Conservation (phyloP, 768 basidiomycete genomes). For the Calocera viscosa region DNA sequence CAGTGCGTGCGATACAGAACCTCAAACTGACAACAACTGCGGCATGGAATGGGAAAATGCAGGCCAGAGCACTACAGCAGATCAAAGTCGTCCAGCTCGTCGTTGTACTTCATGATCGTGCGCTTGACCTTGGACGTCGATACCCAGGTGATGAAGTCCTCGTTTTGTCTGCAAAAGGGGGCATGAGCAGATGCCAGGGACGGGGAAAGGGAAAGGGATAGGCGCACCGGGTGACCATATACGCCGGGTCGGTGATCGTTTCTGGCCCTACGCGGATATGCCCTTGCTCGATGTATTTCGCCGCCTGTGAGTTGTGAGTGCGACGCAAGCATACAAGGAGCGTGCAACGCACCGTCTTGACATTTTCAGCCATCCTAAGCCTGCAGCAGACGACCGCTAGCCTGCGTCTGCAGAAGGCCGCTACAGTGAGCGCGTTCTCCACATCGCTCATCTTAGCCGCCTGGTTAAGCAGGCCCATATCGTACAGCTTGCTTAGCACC, state of each 20-base stretch:
- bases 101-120: conserved; percentile 91
- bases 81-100: conserved; percentile 96
- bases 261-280: conserved; percentile 95
- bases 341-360: conserved; percentile 64
- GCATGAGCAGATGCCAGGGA: conserved; percentile 10
- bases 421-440: conserved; percentile 87
- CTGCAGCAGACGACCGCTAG: conserved; percentile 87
- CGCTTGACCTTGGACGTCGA: conserved; percentile 95
- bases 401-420: conserved; percentile 82
- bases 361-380: conserved; percentile 89
- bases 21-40: background rate
- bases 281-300: conserved; percentile 95
- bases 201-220: conserved; percentile 7
- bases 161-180: conserved; percentile 61
- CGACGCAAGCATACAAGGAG: conserved; percentile 5
- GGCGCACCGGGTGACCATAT: conserved; percentile 71
- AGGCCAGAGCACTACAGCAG: conserved; percentile 39
- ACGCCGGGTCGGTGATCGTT: conserved; percentile 91
- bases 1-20: background rate
- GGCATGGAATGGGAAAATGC: background rate
- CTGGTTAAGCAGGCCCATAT: conserved; percentile 84
- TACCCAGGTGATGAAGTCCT: conserved; percentile 99
- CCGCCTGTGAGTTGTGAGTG: conserved; percentile 46
- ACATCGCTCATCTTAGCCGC: conserved; percentile 84
- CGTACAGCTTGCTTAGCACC: conserved; percentile 88